Percentiles rank a stretch among this genome's conserved stretches.
Evolutionary conservation across 495 filamentous ascomycete species (phyloP).

Genomic region (Lepraria neglecta): DNA sequence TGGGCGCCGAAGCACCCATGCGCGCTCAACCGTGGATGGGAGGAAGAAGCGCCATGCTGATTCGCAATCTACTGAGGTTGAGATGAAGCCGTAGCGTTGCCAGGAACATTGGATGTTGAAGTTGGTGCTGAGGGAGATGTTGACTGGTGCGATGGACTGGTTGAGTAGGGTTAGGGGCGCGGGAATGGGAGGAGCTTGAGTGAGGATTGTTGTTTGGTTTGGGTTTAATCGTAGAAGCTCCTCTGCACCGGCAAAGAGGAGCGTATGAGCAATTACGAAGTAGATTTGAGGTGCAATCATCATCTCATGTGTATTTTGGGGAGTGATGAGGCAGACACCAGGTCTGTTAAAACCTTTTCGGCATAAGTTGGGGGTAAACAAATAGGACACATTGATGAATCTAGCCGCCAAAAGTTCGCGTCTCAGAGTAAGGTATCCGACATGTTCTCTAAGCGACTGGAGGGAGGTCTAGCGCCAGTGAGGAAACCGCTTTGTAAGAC

Average conservation of each 20-base stretch:
- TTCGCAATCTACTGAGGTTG: background rate
- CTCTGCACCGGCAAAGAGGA: background rate
- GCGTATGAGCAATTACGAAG: background rate
- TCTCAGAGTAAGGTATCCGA: no score
- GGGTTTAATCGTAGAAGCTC: background rate
- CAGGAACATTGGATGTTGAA: background rate
- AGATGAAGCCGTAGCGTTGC: constrained; percentile 1
- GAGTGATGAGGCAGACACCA: no score
- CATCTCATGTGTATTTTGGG: background rate
- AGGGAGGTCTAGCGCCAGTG: no score
- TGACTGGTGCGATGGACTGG: background rate
- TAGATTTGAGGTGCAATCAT: background rate
- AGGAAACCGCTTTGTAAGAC: no score
- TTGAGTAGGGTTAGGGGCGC: background rate
- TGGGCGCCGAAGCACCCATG: background rate
- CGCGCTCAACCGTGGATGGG: background rate
- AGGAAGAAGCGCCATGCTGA: background rate
- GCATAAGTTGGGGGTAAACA: no score
- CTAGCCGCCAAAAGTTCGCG: no score
- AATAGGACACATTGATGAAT: no score
- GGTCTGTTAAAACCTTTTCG: no score
- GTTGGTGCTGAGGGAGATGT: background rate
- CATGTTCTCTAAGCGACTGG: no score
- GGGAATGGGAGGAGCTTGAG: background rate
- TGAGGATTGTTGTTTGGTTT: background rate